Conservation (phyloP, 805 yeast genomes). For the Saccharomycopsis synnaedendra region DNA sequence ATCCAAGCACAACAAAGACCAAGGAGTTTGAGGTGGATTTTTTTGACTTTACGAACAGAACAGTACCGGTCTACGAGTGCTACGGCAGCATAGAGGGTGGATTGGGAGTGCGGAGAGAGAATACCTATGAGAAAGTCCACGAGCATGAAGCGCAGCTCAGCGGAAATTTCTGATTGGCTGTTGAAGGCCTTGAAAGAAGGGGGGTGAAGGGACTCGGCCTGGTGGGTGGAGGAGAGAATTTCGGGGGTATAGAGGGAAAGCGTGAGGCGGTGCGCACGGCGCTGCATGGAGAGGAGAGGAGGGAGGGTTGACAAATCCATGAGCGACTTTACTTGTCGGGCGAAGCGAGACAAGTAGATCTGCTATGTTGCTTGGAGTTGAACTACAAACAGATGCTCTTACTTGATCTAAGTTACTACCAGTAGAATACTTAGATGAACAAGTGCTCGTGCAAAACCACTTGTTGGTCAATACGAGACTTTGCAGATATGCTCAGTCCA, state of each 20-base stretch:
- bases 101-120: not conserved
- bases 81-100: conserved; percentile 14
- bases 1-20: conserved; percentile 37
- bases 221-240: not conserved
- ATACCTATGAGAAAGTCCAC: conserved; percentile 9
- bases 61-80: conserved; percentile 30
- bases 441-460: no score
- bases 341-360: no score
- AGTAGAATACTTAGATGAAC: no score
- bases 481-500: no score
- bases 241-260: conserved; percentile 10
- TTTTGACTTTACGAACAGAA: conserved; percentile 24
- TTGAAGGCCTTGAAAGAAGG: conserved; percentile 6
- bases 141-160: conserved; percentile 2
- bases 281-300: conserved; percentile 3
- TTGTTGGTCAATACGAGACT: no score
- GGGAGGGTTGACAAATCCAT: not conserved
- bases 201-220: not conserved
- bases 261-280: conserved; percentile 3
- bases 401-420: no score
- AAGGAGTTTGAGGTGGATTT: conserved; percentile 26
- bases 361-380: no score
- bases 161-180: conserved; percentile 9
- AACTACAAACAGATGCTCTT: no score
- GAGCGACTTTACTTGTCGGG: no score